Evolutionary conservation across 2,329 filamentous ascomycete genomes (phyloP), one percentile per base, ranked within the genome.

Genomic region (Exophiala spinifera): DNA sequence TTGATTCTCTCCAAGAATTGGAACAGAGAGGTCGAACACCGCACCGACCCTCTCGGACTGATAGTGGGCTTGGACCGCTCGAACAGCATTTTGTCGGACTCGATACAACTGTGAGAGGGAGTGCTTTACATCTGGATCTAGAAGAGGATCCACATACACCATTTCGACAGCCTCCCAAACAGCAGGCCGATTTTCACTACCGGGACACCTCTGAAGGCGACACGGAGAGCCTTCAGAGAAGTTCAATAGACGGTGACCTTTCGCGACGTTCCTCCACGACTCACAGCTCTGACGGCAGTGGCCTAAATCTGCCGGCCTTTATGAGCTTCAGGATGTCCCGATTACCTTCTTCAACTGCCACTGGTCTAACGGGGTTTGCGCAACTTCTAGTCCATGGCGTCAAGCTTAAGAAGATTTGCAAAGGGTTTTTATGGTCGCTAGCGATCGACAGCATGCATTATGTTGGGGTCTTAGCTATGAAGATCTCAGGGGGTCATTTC

Each of bases 381-480:
- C 34, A 62, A 21, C 50, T 57, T 4, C 49, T 69, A 8, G 66
- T 63, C 42, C 45, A 49, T 28, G 66, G 66, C 8, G 60, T 64
- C 19, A 67, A 60, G 1, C 25, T 52, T 3, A 51, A 52, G 13
- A 67, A 66, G 42, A 55, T 68, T 42, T 11, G 53, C 33, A 68
- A 65, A 54, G 64, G 66, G 11, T 67, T 69, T 37, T 36, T 69
- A 14, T 70, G 68, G 68, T 66, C 63, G 14, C 53, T 70, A 6
- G 65, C 68, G 1, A 65, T 70, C 36, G 67, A 64, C 6, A 60
- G 58, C 19, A 70, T 70, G 68, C 68, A 70, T 54, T 69, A 69
- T 40, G 54, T 57, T 8, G 68, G 68, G 13, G 64, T 70, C 19
- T 25, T 63, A 13, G 65, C 65, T 17, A 44, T 70, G 28, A 51